These are phyloP conservation scores for Cochlearia excelsa DNA, from an alignment of 345 rosid species.

Conservation along the genomic window DNA sequence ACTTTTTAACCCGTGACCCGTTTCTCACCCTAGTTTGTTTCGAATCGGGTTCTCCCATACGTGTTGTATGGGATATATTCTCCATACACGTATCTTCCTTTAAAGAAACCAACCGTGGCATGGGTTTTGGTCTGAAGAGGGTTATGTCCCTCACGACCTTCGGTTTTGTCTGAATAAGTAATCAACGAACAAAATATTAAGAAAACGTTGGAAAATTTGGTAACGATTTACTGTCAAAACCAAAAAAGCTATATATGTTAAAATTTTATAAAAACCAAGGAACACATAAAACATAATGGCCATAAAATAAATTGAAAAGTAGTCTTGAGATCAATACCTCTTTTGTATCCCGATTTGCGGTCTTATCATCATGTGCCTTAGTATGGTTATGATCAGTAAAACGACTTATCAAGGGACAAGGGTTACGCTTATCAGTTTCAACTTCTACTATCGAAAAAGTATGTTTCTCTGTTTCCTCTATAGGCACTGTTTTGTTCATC, in stretches of 20 bases:
- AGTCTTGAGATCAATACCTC: constrained; percentile 17
- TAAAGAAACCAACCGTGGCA: constrained; percentile 15
- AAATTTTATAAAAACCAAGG: no score
- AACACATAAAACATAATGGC: no score
- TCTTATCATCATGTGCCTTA: constrained; percentile 22
- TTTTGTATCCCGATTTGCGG: constrained; percentile 14
- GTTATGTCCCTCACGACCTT: constrained; percentile 23
- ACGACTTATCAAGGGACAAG: constrained; percentile 25
- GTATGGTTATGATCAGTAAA: constrained; percentile 23
- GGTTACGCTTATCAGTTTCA: constrained; percentile 22
- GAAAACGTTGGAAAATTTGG: no score
- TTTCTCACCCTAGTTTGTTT: constrained; percentile 35
- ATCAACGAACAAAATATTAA: background rate
- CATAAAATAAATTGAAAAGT: no score
- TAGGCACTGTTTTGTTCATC: constrained; percentile 42
- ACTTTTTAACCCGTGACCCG: constrained; percentile 26
- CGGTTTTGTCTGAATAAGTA: constrained; percentile 31
- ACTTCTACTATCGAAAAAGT: background rate
- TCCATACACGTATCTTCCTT: constrained; percentile 24
- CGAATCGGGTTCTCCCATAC: constrained; percentile 20
- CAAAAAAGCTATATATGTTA: background rate
- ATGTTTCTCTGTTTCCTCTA: constrained; percentile 29
- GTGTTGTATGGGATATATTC: constrained; percentile 27
- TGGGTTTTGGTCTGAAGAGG: constrained; percentile 28
- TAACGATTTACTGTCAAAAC: no score